Base-by-base conservation (phyloP, 148 eudicot genomes). In the Linanthus parryae region DNA sequence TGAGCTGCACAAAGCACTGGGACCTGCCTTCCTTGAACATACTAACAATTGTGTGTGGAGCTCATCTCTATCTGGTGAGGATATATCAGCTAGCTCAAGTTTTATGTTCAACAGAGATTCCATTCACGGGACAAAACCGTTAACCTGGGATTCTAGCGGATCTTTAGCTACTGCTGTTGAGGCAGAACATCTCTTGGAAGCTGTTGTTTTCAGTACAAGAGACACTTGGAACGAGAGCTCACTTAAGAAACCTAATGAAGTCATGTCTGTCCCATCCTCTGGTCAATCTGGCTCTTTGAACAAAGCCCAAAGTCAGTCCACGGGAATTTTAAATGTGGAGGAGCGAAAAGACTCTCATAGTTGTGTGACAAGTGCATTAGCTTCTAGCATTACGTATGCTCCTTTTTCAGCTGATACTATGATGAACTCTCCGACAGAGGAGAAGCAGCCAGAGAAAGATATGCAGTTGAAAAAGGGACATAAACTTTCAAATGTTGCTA, bases 1-100 rank as follows among this genome's bases (percentile, higher is more conserved):
- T 38, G 89, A 76, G 46, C 62, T 66, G 56, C 68, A 69, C 49
- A 66, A 76, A 54, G 79, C 69, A 34, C 61, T 71, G 58, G 83
- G 61, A 43, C 44, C 69, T 44, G 39, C 43, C 45, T 36, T 65
- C n/a, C 52, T 34, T 46, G 62, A 36, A 24, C 56, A 58, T n/a
- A 31, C 52, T 4, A 20, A 56, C 33, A 47, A 47, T 34, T 34
- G 27, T 27, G 45, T 54, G 28, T 28, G 39, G 58, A 55, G 37
- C 37, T 48, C 64, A 13, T 40, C 58, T 46, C 24, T 36, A 26
- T 25, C 51, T 20, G 43, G 44, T 45, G 52, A 56, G 47, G 43
- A 52, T 41, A 43, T 22, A 2, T 40, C 8, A 27, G 30, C n/a
- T 33, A 37, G 30, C 59, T 64, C 69, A 31, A 43, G 17, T 43